Base-by-base conservation (phyloP, 257 asterid species). In the Ballota nigra region DNA sequence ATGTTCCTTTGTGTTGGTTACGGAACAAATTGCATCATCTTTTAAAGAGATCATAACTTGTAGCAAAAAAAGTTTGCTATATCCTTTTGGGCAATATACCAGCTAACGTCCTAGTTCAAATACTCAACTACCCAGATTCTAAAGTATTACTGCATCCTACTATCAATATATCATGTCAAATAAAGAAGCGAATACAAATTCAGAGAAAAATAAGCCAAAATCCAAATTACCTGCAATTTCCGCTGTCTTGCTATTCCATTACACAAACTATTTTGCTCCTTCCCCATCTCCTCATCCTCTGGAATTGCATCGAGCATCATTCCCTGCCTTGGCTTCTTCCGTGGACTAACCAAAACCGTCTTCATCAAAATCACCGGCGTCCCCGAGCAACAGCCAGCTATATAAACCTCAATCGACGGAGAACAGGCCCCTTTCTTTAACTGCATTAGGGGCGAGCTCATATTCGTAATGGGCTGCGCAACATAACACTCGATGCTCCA, bases 331-430 rank as follows among this genome's bases (percentile, higher is more conserved):
- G 77, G 79, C 85, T 89, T 91, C 82, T 77, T 86, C 70, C 83
- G 85, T 19, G 96, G 97, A 73, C 89, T 91, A 70, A 84, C 71
- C 82, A 81, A 77, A 63, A 89, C 80, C 36, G 80, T 87, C 82
- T 89, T 91, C 28, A 90, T 83, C 81, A 91, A 80, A 66, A 91
- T 91, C 63, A 86, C 89, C 9, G 95, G 92, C 66, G 81, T 71
- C 12, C 96, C 87, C 1, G 96, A 88, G 64, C 96, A 91, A 72
- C 97, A 84, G 6, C 97, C 97, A 0, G 95, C 97, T 71, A 91
- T 77, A 69, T 91, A 89, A 45, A 92, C 97, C 86, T 89, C 96
- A 55, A 89, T 77, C 4, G 90, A 71, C 1, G 96, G 93, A 1
- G 88, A 86, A 45, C 72, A 73, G 47, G 71, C 73, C 70, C 92